These are phyloP conservation scores for Suillus clintonianus DNA, from an alignment of 768 basidiomycete genomes.

Conservation along the genomic window DNA sequence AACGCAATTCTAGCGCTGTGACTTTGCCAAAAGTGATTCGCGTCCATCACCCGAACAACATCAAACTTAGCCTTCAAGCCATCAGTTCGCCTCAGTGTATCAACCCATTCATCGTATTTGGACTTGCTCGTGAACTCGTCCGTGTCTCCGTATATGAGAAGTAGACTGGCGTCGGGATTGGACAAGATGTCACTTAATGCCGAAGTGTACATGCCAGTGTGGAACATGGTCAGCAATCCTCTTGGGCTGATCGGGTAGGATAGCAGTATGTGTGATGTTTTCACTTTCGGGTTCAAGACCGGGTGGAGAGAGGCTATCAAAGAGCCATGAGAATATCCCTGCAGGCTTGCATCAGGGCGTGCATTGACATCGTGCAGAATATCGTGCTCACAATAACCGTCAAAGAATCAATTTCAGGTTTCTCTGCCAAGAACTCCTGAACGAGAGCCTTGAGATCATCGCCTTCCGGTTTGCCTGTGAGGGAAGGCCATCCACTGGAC, in stretches of 20 bases:
- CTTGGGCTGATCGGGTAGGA: constrained; percentile 78
- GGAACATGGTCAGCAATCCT: constrained; percentile 69
- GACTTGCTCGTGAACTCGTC: constrained; percentile 70
- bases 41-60: constrained; percentile 44
- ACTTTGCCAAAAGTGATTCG: constrained; percentile 70
- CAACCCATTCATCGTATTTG: constrained; percentile 59
- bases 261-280: constrained; percentile 65
- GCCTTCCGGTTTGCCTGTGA: constrained; percentile 71
- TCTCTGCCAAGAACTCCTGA: constrained; percentile 47
- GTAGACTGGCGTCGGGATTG: constrained; percentile 48
- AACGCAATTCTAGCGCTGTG: constrained; percentile 21
- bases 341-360: not conserved
- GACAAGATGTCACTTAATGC: constrained; percentile 52
- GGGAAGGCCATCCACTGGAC: constrained; percentile 72
- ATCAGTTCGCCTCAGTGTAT: constrained; percentile 34
- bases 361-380: constrained; percentile 4
- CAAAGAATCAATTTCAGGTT: constrained; percentile 48
- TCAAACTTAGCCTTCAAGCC: constrained; percentile 28
- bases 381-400: constrained; percentile 58
- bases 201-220: constrained; percentile 51
- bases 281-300: constrained; percentile 46
- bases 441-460: constrained; percentile 69
- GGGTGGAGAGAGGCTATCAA: constrained; percentile 71
- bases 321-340: constrained; percentile 86
- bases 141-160: constrained; percentile 65